Conservation (phyloP, 768 basidiomycete species). For the Nevesoporus exiguus region DNA sequence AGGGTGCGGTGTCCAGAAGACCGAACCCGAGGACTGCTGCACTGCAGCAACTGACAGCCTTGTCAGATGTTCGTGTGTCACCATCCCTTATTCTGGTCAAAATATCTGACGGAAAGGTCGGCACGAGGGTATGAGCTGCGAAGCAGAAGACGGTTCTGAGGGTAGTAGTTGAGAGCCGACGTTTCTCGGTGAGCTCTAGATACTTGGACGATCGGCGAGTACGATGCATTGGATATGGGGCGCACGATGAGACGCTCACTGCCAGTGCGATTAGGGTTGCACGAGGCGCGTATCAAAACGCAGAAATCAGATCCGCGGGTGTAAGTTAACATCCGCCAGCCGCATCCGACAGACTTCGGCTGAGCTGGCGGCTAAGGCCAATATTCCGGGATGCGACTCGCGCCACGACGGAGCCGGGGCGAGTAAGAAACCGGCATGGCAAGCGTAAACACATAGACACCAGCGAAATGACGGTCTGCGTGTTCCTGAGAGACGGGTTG, state of each 20-base stretch:
- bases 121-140: neutral
- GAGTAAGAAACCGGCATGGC: constrained; percentile 1
- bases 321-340: constrained; percentile 18
- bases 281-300: constrained; percentile 28
- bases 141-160: neutral
- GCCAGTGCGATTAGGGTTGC: constrained; percentile 5
- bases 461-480: neutral
- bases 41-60: constrained; percentile 19
- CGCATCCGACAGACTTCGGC: constrained; percentile 18
- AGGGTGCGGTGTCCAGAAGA: constrained; percentile 11
- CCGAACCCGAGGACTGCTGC: constrained; percentile 11
- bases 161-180: neutral
- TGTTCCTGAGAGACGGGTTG: too few relatives aligned
- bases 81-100: constrained; percentile 8
- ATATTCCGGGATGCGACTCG: neutral
- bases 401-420: neutral
- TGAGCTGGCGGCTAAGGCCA: constrained; percentile 17
- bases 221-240: neutral
- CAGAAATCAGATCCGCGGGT: constrained; percentile 32
- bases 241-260: constrained; percentile 11
- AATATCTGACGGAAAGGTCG: neutral
- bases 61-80: constrained; percentile 4
- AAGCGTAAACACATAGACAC: neutral
- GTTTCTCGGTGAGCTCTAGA: neutral
- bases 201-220: neutral